Conservation (phyloP, 129 eudicot species). For the Oenanthe sinensis region DNA sequence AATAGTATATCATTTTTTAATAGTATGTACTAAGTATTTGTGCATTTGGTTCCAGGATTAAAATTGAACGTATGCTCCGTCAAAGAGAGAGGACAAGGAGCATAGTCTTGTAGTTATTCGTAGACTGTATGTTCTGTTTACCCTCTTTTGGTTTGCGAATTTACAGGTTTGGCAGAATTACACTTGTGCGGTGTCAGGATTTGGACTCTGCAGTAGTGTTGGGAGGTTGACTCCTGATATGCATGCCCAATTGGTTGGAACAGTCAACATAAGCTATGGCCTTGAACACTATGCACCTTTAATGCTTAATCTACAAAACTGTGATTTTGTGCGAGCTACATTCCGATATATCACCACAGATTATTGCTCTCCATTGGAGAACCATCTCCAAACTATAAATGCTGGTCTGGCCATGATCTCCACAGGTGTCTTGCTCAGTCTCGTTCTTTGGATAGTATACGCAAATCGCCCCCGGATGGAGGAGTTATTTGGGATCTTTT, state of each 20-base stretch:
- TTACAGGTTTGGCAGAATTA: constrained; percentile 84
- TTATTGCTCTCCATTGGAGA: constrained; percentile 62
- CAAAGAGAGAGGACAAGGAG: background rate
- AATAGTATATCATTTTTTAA: background rate
- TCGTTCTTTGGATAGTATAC: constrained; percentile 72
- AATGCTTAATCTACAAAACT: constrained; percentile 74
- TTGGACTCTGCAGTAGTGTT: constrained; percentile 44
- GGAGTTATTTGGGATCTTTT: constrained; percentile 46
- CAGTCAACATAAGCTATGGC: constrained; percentile 81
- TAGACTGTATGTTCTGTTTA: background rate
- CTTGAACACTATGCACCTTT: constrained; percentile 76
- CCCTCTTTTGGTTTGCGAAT: background rate
- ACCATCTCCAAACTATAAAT: constrained; percentile 47
- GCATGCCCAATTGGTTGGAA: constrained; percentile 61
- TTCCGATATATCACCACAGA: constrained; percentile 51
- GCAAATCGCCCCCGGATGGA: constrained; percentile 92
- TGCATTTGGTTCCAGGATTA: background rate
- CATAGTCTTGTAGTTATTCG: background rate
- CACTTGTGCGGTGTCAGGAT: constrained; percentile 47
- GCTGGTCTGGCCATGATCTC: constrained; percentile 78
- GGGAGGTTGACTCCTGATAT: constrained; percentile 85
- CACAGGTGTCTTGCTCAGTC: constrained; percentile 86
- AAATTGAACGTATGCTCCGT: background rate
- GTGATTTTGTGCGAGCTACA: constrained; percentile 77
- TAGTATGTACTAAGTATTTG: background rate